Evolutionary conservation across 2,329 filamentous ascomycete genomes (phyloP).

Genomic region (Epichloe gansuensis): DNA sequence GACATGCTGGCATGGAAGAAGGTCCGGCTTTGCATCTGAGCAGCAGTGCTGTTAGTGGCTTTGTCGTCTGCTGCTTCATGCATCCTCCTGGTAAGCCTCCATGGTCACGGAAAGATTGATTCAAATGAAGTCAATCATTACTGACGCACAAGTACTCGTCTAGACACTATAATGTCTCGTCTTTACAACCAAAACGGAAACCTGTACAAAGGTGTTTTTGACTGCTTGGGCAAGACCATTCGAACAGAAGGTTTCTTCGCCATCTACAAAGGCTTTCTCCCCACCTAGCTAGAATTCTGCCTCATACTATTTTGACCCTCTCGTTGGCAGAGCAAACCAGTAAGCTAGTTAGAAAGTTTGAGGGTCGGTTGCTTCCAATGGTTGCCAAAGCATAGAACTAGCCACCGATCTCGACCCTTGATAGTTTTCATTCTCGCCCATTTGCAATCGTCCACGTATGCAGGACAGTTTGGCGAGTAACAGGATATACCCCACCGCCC

Average conservation of each 20-base stretch:
- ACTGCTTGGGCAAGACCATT: slow-evolving; percentile 84
- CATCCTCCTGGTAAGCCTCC: slow-evolving; percentile 67
- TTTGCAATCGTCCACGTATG: background rate
- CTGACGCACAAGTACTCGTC: slow-evolving; percentile 6
- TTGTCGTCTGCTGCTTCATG: slow-evolving; percentile 97
- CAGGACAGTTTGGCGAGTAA: background rate
- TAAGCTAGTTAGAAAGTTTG: slow-evolving; percentile 73
- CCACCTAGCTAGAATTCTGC: slow-evolving; percentile 84
- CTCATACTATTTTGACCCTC: slow-evolving; percentile 88
- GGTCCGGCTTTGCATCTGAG: slow-evolving; percentile 79
- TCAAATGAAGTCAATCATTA: background rate
- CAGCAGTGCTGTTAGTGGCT: slow-evolving; percentile 80
- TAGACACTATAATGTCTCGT: slow-evolving; percentile 94
- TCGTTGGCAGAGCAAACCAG: slow-evolving; percentile 95
- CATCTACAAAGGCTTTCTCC: slow-evolving; percentile 98
- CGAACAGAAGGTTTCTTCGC: slow-evolving; percentile 83
- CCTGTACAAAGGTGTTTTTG: slow-evolving; percentile 85
- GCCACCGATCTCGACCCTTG: background rate
- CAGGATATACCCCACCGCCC: background rate
- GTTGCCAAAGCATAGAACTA: slow-evolving; percentile 15
- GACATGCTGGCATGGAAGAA: slow-evolving; percentile 79
- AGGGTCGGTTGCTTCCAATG: slow-evolving; percentile 42
- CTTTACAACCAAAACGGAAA: slow-evolving; percentile 99
- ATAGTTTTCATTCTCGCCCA: background rate
- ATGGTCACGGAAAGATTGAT: background rate